Base-by-base conservation (phyloP, 192 early-diverging fungal genomes). In the Diversispora eburnea region DNA sequence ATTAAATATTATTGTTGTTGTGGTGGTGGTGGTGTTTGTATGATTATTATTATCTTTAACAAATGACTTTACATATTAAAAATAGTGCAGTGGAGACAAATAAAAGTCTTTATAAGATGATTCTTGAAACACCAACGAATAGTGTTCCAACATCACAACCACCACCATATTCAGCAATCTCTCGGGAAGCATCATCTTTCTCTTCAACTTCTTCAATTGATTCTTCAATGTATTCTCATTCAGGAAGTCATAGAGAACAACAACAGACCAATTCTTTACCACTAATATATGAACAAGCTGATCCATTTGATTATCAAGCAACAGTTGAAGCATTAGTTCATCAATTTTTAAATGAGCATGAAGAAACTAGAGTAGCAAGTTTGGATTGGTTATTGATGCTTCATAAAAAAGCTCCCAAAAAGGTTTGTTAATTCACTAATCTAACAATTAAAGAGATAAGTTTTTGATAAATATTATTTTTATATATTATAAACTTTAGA, bases 301-400 rank as follows among this genome's bases (percentile, higher is more conserved):
- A 92, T 79, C 87, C 90, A 10, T 94, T 98, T 80, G 95, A 98
- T 82, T 91, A 93, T 64, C 88, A 89, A 48, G 79, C 86, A 1
- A 93, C 94, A 0, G 91, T 98, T 7, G 88, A 88, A 33, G 87
- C 91, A 0, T 67, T 99, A 5, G 91, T 91, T 52, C 75, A 85
- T 12, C 91, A 92, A 69, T 91, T 92, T 66, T 80, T 89, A 70
- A 92, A 98, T 78, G 91, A 94, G 67, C 90, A 93, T 67, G 97
- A 98, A 78, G 93, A 95, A 68, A 97, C 98, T 1, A 84, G 96
- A 45, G 86, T 95, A 4, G 92, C 94, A 0, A 91, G 92, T 45
- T 82, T 99, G 77, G 95, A 96, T 46, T 99, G 98, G 98, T 82
- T 99, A 10, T 76, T 96, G n/a, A 94, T 98, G 89, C 79, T 99